These are phyloP conservation scores for Lactarius hatsudake DNA, from an alignment of 768 basidiomycete species.

Conservation along the genomic window DNA sequence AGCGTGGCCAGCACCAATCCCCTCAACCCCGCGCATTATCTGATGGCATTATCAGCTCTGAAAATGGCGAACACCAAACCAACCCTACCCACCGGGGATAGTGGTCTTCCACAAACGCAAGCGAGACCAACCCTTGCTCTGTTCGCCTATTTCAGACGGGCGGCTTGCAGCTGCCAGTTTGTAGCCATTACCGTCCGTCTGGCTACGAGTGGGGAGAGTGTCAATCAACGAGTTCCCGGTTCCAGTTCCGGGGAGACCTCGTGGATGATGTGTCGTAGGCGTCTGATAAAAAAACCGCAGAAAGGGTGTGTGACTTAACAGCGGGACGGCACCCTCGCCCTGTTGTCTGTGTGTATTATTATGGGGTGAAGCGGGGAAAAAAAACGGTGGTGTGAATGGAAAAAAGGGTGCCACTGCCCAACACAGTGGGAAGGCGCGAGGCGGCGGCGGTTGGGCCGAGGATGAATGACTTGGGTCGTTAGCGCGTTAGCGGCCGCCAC, in stretches of 20 bases:
- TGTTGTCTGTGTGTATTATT: background rate
- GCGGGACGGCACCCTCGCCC: background rate
- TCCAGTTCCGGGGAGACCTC: background rate
- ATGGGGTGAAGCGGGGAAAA: background rate
- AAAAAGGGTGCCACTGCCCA: background rate
- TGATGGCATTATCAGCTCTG: background rate
- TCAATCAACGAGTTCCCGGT: background rate
- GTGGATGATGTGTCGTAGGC: background rate
- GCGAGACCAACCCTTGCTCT: background rate
- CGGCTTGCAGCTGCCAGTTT: background rate
- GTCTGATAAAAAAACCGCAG: background rate
- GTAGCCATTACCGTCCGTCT: background rate
- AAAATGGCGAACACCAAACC: background rate
- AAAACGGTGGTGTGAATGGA: background rate
- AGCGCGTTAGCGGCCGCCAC: background rate
- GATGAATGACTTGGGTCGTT: background rate
- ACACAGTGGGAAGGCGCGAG: background rate
- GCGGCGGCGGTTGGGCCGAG: background rate
- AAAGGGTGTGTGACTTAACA: background rate
- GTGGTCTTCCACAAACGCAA: background rate
- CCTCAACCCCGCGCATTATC: constrained; percentile 3
- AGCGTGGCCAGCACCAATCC: constrained; percentile 2
- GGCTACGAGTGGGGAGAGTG: background rate
- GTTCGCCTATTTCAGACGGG: background rate
- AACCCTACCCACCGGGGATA: background rate